Evolutionary conservation across 2,329 filamentous ascomycete genomes (phyloP), one percentile per base, ranked within the genome.

Genomic region (Fusarium sp.): DNA sequence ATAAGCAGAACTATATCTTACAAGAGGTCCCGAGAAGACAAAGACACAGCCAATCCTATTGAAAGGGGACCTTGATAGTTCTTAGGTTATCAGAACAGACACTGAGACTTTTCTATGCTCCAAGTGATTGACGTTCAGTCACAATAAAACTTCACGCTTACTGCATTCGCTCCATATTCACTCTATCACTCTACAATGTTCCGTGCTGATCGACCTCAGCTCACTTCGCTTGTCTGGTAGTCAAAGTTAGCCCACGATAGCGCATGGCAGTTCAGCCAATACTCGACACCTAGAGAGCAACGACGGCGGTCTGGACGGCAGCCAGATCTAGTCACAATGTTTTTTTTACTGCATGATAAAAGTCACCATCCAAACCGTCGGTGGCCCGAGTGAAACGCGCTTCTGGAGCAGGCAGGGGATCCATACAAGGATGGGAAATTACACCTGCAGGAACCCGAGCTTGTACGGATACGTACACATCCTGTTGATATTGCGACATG

Each of bases 341-440:
- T 50, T 62, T 30, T 30, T 41, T 55, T 47, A 35, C 47, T 30
- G 33, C 65, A 50, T 50, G 46, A 47, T 32, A 48, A 54, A 57
- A 55, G 35, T 33, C 14, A 33, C 53, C 43, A 40, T 65, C 64
- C 39, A 41, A 14, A 46, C 46, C 53, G 45, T 35, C 47, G 33
- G 48, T 66, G 46, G 69, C 46, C 33, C 33, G 41, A 58, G 46
- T 72, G 70, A 73, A 73, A 73, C 71, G 59, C 46, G 58, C 46
- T 55, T 64, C 49, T 56, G 41, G 62, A 39, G 26, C 33, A 37
- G 50, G 47, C 71, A 73, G 54, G 71, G 71, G 56, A 57, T 58
- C 62, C 50, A n/a, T 61, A 70, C 70, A 46, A 46, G 55, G 51
- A 14, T 65, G 58, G 71, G 71, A 73, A 73, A 74, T 74, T 74